A percentile compares a stretch with the other conserved stretches of the same genome.
Conservation (phyloP, 169 alveolate genomes). For the Plasmodium billcollinsi region DNA sequence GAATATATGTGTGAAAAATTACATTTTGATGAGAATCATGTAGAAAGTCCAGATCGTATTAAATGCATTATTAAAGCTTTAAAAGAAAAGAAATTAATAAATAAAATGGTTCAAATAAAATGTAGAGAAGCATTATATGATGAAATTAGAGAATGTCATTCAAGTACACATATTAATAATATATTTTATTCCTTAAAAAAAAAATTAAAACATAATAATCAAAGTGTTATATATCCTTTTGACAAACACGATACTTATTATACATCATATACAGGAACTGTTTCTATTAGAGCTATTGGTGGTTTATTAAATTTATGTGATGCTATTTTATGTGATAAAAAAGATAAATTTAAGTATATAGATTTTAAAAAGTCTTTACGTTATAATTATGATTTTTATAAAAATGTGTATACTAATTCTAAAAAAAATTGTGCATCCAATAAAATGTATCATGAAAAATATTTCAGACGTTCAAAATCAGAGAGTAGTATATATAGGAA, state of each 20-base stretch:
- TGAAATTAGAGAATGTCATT: constrained; percentile 57
- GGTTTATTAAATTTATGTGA: constrained; percentile 78
- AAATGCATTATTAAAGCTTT: constrained; percentile 47
- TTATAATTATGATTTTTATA: constrained; percentile 57
- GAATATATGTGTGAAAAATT: constrained; percentile 41
- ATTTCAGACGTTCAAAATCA: constrained; percentile 42
- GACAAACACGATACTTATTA: constrained; percentile 78
- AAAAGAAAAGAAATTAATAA: constrained; percentile 57
- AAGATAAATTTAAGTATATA: constrained; percentile 62
- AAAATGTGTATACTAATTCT: neutral
- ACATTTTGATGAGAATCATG: constrained; percentile 53
- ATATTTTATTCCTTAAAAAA: constrained; percentile 49
- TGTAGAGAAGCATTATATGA: constrained; percentile 62
- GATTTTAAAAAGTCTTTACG: constrained; percentile 59
- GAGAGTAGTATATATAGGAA: constrained; percentile 16
- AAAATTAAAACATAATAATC: constrained; percentile 49
- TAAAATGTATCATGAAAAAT: constrained; percentile 8
- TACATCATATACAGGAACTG: constrained; percentile 78
- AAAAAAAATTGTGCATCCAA: neutral
- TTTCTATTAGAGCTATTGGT: constrained; percentile 83
- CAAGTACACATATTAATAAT: constrained; percentile 51
- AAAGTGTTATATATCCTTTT: constrained; percentile 57
- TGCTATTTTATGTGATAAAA: constrained; percentile 50
- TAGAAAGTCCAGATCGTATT: constrained; percentile 48
- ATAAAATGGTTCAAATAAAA: constrained; percentile 72